Base-by-base conservation (phyloP, 2,329 filamentous ascomycete species). In the Huntiella omanensis region DNA sequence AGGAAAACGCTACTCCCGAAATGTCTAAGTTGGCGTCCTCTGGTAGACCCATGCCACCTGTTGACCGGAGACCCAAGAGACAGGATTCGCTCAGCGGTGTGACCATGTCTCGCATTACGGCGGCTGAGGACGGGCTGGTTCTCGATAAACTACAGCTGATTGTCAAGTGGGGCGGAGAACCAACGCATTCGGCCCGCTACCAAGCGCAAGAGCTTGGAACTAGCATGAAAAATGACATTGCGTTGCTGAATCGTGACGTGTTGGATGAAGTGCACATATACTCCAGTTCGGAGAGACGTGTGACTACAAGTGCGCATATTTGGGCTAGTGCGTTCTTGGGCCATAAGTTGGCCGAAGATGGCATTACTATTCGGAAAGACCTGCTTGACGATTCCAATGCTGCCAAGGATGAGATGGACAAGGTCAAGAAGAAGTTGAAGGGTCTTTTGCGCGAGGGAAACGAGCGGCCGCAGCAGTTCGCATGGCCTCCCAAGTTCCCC, bases 371-470 rank as follows among this genome's bases (percentile, higher is more conserved):
- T 48, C 79, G 91, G 45, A 98, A 98, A 59, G 87, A 96, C 61
- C 71, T 98, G 5, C 67, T 98, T 3, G 91, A 98, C 59, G 91
- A 98, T 59, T 96, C 87, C 0, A 98, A 98, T 60, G 91, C 91
- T 3, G 91, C 91, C 49, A 98, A 98, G 60, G 91, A 98, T 59
- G 86, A 94, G 57, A 98, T 95, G 83, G 92, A 98, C 64, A 95
- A 94, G 63, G 91, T 98, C 47, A 98, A 98, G 71, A 98, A 98
- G 73, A 95, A 93, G 75, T 72, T 98, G 22, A 98, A 98, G 65
- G 80, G 84, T 1, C 70, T 98, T 15, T 64, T 98, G 49, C 78
- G 91, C 28, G 83, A 94, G 60, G 91, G 88, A n/a, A 84, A 86
- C 51, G 83, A 91, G 57, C 83, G 88, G 1, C 91, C 91, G 7